phyloP scores from a whole-genome alignment of 495 filamentous ascomycete species.

The Lepraria neglecta region DNA sequence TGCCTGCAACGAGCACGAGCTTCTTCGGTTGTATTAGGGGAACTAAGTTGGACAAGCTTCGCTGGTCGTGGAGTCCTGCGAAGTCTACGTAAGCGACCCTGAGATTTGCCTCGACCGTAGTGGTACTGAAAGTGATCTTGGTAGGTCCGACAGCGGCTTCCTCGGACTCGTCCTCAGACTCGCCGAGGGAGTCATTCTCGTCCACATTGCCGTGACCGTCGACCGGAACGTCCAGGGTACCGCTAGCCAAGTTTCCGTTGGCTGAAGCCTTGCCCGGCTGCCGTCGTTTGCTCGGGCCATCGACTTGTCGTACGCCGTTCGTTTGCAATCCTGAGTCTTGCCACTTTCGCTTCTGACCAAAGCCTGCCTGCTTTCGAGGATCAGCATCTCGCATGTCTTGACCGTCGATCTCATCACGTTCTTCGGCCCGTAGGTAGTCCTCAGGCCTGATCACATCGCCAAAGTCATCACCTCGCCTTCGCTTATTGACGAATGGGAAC shows the following conservation, averaged over 20 bases:
- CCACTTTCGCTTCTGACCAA: slow-evolving; percentile 94
- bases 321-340: slow-evolving; percentile 52
- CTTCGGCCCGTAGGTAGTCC: slow-evolving; percentile 89
- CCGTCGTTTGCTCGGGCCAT: slow-evolving; percentile 42
- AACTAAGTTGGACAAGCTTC: slow-evolving; percentile 87
- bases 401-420: slow-evolving; percentile 74
- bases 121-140: slow-evolving; percentile 58
- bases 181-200: slow-evolving; percentile 41
- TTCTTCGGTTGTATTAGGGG: slow-evolving; percentile 91
- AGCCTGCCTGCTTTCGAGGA: slow-evolving; percentile 47
- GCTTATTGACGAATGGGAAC: slow-evolving; percentile 78
- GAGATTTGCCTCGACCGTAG: slow-evolving; percentile 58
- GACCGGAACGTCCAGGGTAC: slow-evolving; percentile 29
- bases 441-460: slow-evolving; percentile 90
- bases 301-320: slow-evolving; percentile 35
- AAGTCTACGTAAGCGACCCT: slow-evolving; percentile 86
- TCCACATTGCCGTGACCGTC: slow-evolving; percentile 38
- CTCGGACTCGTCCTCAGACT: slow-evolving; percentile 45
- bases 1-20: slow-evolving; percentile 79
- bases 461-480: slow-evolving; percentile 81
- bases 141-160: slow-evolving; percentile 57
- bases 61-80: slow-evolving; percentile 84
- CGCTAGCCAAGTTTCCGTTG: slow-evolving; percentile 27
- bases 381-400: slow-evolving; percentile 45
- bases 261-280: slow-evolving; percentile 40